These are phyloP conservation scores for Candida broadrunensis DNA, from an alignment of 805 yeast genomes.

Conservation along the genomic window DNA sequence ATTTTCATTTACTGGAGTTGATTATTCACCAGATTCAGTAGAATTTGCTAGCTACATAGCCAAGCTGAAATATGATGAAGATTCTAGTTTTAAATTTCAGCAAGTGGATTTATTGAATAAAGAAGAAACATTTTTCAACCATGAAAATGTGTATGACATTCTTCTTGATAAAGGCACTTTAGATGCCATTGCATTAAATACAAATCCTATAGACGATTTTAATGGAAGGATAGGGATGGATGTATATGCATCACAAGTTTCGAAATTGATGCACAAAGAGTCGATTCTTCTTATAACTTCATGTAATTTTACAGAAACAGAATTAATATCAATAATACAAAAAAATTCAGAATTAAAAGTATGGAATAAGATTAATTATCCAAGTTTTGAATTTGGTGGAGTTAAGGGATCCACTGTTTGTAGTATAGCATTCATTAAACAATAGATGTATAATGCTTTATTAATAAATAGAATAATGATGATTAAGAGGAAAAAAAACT, in stretches of 20 bases:
- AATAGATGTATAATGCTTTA: conserved; percentile 5
- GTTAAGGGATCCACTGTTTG: conserved; percentile 84
- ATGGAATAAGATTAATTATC: conserved; percentile 73
- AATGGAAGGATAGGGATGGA: conserved; percentile 49
- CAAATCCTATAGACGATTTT: conserved; percentile 41
- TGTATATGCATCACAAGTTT: conserved; percentile 61
- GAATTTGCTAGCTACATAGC: conserved; percentile 68
- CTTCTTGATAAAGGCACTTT: conserved; percentile 92
- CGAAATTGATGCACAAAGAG: conserved; percentile 50
- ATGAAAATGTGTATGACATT: conserved; percentile 59
- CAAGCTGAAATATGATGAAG: conserved; percentile 26
- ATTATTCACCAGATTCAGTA: conserved; percentile 81
- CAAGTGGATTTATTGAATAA: conserved; percentile 66
- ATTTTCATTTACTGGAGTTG: conserved; percentile 58
- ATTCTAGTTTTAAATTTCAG: conserved; percentile 48
- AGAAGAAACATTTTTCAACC: conserved; percentile 24
- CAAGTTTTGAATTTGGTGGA: conserved; percentile 87
- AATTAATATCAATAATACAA: conserved; percentile 57
- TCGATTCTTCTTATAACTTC: conserved; percentile 77
- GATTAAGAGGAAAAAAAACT: too few species aligned
- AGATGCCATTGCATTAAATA: conserved; percentile 92
- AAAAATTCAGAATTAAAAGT: conserved; percentile 43
- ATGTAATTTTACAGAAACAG: conserved; percentile 88
- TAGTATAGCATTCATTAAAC: conserved; percentile 69
- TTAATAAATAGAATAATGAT: too few species aligned